Percentiles rank a stretch among this genome's conserved stretches.
phyloP scores from a whole-genome alignment of 768 basidiomycete species.

The Lentinula detonsa region DNA sequence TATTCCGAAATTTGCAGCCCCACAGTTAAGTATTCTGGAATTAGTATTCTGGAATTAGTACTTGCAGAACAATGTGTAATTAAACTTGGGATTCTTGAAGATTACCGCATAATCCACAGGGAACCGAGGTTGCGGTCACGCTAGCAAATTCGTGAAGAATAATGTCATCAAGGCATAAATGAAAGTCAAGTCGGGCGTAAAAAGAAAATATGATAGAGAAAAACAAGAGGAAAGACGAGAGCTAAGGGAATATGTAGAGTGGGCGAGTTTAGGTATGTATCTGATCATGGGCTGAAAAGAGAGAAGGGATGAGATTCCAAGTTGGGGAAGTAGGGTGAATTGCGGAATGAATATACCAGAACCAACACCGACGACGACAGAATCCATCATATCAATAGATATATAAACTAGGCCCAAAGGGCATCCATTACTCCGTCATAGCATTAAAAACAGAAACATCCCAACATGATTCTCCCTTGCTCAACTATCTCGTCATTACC shows the following conservation, averaged over 20 bases:
- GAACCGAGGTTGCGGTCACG: no score
- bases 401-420: neutral
- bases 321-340: neutral
- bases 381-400: neutral
- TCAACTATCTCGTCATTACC: neutral
- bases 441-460: conserved; percentile 1
- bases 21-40: neutral
- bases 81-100: no score
- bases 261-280: neutral
- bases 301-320: neutral
- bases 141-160: no score
- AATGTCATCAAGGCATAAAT: no score
- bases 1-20: neutral
- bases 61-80: no score
- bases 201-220: neutral
- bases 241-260: neutral
- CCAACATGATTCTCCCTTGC: neutral
- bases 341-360: neutral
- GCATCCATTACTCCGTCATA: conserved; percentile 5
- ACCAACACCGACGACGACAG: neutral
- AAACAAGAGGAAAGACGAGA: neutral
- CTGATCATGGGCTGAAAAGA: neutral
- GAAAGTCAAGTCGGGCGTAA: no score
- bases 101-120: no score
- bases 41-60: no score